Percentiles rank a stretch among this genome's conserved stretches.
phyloP scores from a whole-genome alignment of 768 basidiomycete genomes.

The Antrodiella citrinella region DNA sequence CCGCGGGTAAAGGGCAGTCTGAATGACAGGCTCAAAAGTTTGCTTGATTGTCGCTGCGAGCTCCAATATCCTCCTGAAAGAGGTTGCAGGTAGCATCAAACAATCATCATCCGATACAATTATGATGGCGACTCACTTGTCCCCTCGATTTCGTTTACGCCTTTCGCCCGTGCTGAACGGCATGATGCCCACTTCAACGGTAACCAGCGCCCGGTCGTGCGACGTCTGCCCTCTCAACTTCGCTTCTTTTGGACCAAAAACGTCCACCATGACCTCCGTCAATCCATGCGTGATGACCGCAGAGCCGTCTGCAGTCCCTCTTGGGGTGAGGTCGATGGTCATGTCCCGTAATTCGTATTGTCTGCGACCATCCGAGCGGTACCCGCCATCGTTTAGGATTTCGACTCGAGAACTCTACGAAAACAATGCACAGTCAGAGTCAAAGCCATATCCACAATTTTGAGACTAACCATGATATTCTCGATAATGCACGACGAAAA shows the following conservation, averaged over 20 bases:
- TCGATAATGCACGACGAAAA: too few relatives aligned
- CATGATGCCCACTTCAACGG: slow-evolving; percentile 82
- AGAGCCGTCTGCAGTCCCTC: slow-evolving; percentile 78
- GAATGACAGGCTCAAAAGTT: slow-evolving; percentile 94
- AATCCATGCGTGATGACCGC: slow-evolving; percentile 82
- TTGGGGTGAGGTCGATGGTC: slow-evolving; percentile 66
- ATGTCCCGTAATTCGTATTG: slow-evolving; percentile 87
- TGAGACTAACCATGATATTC: too few relatives aligned
- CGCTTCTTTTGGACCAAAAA: slow-evolving; percentile 90
- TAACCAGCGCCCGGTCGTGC: slow-evolving; percentile 83
- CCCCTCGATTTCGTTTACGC: slow-evolving; percentile 67
- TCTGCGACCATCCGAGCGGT: slow-evolving; percentile 87
- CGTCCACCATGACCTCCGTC: slow-evolving; percentile 79
- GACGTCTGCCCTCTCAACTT: slow-evolving; percentile 70
- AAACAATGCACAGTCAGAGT: too few relatives aligned
- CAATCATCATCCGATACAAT: not conserved
- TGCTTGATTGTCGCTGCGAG: slow-evolving; percentile 81
- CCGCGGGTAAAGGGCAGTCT: slow-evolving; percentile 85
- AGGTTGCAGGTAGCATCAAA: slow-evolving; percentile 3
- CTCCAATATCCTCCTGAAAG: slow-evolving; percentile 72
- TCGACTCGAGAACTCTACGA: slow-evolving; percentile 51
- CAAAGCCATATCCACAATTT: too few relatives aligned
- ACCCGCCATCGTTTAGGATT: slow-evolving; percentile 77
- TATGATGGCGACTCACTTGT: slow-evolving; percentile 59
- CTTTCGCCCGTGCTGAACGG: slow-evolving; percentile 83